phyloP scores from a whole-genome alignment of 139 green algal species.

The Raphidocelis subcapitata region DNA sequence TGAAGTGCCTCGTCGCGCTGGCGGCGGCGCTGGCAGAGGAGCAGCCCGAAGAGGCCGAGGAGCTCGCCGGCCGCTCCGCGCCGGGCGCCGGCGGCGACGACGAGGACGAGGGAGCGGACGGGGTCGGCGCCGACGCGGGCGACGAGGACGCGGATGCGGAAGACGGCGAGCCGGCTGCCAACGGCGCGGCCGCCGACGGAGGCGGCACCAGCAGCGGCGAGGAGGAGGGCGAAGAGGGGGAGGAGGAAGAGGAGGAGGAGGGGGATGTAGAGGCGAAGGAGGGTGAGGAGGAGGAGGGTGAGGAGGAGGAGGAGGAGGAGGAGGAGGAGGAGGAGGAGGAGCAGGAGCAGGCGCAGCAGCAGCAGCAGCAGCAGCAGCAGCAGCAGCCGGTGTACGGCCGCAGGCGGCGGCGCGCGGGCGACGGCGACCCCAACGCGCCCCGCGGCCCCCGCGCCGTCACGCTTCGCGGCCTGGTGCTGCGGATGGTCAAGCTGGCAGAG shows the following conservation, averaged over 20 bases:
- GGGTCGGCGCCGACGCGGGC: background rate
- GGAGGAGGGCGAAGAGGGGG: conserved; percentile 27
- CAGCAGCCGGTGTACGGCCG: no score
- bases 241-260: conserved; percentile 22
- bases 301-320: conserved; percentile 6
- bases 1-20: conserved; percentile 83
- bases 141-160: background rate
- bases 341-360: conserved; percentile 1
- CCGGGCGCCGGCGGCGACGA: background rate
- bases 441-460: conserved; percentile 39
- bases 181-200: background rate
- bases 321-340: conserved; percentile 23
- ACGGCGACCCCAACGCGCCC: no score
- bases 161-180: conserved; percentile 6
- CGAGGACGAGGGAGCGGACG: background rate
- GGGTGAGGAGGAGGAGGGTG: conserved; percentile 29
- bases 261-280: conserved; percentile 5
- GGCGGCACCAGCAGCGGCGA: conserved; percentile 7
- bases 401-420: conserved; percentile 1
- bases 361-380: conserved; percentile 6
- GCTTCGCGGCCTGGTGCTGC: conserved; percentile 60
- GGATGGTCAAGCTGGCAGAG: conserved; percentile 70
- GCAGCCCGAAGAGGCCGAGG: conserved; percentile 28
- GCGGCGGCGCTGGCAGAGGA: conserved; percentile 40
- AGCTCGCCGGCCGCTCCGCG: background rate